Base-by-base conservation (phyloP, 2,329 filamentous ascomycete species). In the Diplodia sapinea region DNA sequence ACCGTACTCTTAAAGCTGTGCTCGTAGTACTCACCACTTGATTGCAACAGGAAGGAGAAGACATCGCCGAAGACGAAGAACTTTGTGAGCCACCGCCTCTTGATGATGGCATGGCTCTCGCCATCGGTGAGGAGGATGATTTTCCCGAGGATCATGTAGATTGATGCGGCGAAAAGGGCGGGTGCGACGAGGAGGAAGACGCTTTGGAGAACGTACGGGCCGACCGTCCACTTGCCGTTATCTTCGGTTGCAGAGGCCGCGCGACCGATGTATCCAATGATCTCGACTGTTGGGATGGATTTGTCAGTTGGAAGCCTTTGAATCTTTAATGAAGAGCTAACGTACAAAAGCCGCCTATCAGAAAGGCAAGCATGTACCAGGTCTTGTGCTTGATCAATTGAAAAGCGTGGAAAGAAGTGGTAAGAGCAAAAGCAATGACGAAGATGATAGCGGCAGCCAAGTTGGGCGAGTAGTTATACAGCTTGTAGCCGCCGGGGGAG, bases 311-410 rank as follows among this genome's bases (percentile, higher is more conserved):
- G 7, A 15, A 47, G 20, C 4, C n/a, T 4, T 5, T 36, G 2
- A 23, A 6, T 17, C 5, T 7, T 20, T 49, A 15, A 49, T 4
- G 54, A 17, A 31, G 12, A 29, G 15, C 11, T 20, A n/a, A 74
- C 76, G 66, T 77, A 85, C 83, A 84, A n/a, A 81, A 66, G 23
- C 82, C 82, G n/a, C 84, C 84, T n/a, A 86, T 73, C 6, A 83
- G 70, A 55, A 87, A 83, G 0, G 85, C 82, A 1, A 83, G 81
- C 71, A 85, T 82, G 72, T 83, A 86, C 82, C 82, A 86, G 1
- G 81, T 81, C 40, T 78, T 75, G 2, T 76, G 76, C 20, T 72
- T 73, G 40, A 80, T 29, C 36, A 84, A 70, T 52, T 80, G 77
- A 31, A 73, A 78, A 17, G 72, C 64, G 67, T 85, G 83, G 0